Evolutionary conservation across 1,284 basidiomycete genomes (phyloP).

Genomic region (Tylopilus orsonianus): DNA sequence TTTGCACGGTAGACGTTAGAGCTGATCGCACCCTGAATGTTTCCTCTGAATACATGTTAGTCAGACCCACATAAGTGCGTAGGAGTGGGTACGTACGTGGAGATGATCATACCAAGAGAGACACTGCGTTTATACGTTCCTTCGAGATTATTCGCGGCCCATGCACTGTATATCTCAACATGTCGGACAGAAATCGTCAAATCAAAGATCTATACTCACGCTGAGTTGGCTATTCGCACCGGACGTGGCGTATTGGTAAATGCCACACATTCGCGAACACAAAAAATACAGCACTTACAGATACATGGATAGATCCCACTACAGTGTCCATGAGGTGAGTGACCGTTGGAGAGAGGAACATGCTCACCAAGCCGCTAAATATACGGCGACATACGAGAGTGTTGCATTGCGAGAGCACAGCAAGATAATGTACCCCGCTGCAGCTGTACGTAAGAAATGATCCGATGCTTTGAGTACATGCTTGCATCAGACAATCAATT

Average conservation of each 20-base stretch:
- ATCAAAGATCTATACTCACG: conserved; percentile 38
- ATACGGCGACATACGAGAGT: conserved; percentile 70
- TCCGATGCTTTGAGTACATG: too few species aligned
- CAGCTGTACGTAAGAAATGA: conserved; percentile 32
- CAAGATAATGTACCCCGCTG: conserved; percentile 68
- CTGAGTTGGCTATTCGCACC: conserved; percentile 54
- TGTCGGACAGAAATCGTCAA: neutral
- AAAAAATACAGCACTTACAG: conserved; percentile 41
- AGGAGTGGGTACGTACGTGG: conserved; percentile 45
- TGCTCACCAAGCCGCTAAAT: conserved; percentile 61
- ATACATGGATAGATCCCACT: conserved; percentile 75
- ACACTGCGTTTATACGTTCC: conserved; percentile 77
- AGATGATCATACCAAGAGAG: conserved; percentile 67
- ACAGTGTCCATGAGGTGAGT: neutral
- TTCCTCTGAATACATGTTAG: conserved; percentile 38
- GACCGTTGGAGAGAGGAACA: neutral
- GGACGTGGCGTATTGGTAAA: neutral
- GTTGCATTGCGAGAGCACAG: conserved; percentile 58
- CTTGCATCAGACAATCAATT: neutral
- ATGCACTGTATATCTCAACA: conserved; percentile 45
- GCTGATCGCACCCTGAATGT: conserved; percentile 69
- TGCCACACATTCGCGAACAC: neutral
- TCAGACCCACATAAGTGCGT: neutral
- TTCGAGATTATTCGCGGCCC: conserved; percentile 73
- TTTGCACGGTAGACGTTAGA: conserved; percentile 69